Percentiles rank a stretch among this genome's conserved stretches.
phyloP scores from a whole-genome alignment of 106 monocot genomes.

The Triglochin maritima region DNA sequence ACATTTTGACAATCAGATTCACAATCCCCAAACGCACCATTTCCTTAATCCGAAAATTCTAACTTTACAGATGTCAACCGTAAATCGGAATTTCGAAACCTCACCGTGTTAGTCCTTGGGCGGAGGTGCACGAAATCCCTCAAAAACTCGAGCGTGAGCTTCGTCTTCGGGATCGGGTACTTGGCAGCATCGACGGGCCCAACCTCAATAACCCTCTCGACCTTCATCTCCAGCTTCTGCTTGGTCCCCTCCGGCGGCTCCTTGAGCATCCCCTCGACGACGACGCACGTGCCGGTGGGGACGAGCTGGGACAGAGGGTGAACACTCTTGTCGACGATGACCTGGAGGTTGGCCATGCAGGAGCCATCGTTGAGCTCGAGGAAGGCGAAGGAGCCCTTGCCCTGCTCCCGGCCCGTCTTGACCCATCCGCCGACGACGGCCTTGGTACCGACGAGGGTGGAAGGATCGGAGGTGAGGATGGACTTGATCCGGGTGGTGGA shows the following conservation, averaged over 20 bases:
- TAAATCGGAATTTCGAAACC: background rate
- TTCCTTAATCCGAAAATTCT: too few species aligned
- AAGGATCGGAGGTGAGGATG: constrained; percentile 25
- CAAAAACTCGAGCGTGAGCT: constrained; percentile 69
- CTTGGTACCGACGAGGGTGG: constrained; percentile 31
- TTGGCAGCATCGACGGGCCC: constrained; percentile 48
- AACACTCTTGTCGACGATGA: constrained; percentile 60
- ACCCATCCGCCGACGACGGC: constrained; percentile 93
- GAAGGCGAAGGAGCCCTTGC: constrained; percentile 89
- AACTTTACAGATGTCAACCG: too few species aligned
- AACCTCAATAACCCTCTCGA: constrained; percentile 51
- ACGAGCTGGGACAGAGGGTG: constrained; percentile 47
- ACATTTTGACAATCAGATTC: too few species aligned
- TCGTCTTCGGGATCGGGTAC: constrained; percentile 87
- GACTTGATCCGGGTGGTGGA: constrained; percentile 36
- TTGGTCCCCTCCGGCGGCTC: constrained; percentile 78
- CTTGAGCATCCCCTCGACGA: constrained; percentile 83
- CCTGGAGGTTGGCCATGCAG: constrained; percentile 78
- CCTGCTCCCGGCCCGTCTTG: constrained; percentile 89
- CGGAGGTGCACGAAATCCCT: constrained; percentile 71
- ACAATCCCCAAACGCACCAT: too few species aligned
- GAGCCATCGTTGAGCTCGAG: constrained; percentile 94
- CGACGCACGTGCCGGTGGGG: constrained; percentile 68
- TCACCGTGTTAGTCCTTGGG: constrained; percentile 76
- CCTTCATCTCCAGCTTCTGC: constrained; percentile 67